Evolutionary conservation across 129 eudicot species (phyloP), one percentile per base, ranked within the genome.

Genomic region (Flaveria linearis): DNA sequence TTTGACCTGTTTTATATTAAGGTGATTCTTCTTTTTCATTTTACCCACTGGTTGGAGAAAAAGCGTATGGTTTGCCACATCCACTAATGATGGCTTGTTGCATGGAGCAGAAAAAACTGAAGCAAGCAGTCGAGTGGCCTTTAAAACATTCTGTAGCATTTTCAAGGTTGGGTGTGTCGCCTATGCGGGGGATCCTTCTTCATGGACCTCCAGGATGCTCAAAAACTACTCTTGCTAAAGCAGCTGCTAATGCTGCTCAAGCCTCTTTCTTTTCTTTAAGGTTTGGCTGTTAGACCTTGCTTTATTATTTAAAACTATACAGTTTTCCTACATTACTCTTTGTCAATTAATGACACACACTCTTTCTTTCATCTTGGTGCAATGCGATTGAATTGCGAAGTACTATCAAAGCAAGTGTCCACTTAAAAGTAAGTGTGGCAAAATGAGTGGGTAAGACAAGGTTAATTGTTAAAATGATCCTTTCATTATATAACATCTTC

Each of bases 131-230:
- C 76, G 98, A 93, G 84, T 91, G 97, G 98, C 98, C 98, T 65
- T 80, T 91, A 45, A 91, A 87, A 79, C 90, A 94, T 74, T 79
- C 97, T 45, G 85, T 73, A 65, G 88, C 91, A 16, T 94, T 94
- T 82, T 22, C 83, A 66, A 89, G 93, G 75, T 81, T 94, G 63
- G 97, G 98, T 52, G 85, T 87, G 65, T 77, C 89, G 33, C 98
- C 97, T n/a, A 73, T 89, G 42, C 93, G 96, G 45, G 98, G 98
- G 12, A 86, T 94, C 65, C 98, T 94, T 81, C 98, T 94, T 76
- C 97, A 94, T 76, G 98, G 98, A 51, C 98, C 98, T 60, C 98
- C 98, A 25, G 98, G 98, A 36, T 93, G 97, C 88, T 93, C 98
- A 14, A 93, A 93, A 84, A 93, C 98, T 26, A 93, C 97, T 46